A percentile compares a stretch with the other conserved stretches of the same genome.
Conservation (phyloP, 352 stramenopile species). For the Elongisporangium senticosum region DNA sequence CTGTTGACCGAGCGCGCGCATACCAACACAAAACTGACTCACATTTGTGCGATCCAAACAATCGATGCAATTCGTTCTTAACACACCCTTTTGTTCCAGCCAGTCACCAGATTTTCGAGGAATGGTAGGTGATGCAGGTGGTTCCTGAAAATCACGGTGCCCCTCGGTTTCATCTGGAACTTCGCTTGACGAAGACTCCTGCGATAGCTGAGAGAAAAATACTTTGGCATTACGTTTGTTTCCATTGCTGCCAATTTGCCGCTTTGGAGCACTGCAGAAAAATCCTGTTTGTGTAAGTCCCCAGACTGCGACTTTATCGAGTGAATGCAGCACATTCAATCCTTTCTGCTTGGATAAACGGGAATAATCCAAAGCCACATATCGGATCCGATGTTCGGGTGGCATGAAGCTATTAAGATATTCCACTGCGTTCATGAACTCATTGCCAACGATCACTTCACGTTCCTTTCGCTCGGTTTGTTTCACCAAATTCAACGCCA, state of each 20-base stretch:
- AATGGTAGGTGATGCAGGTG: slow-evolving; percentile 58
- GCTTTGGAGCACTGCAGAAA: slow-evolving; percentile 92
- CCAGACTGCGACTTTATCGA: slow-evolving; percentile 95
- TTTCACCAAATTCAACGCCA: slow-evolving; percentile 98
- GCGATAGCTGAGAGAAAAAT: slow-evolving; percentile 15
- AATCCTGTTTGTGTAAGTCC: slow-evolving; percentile 96
- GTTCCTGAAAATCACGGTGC: slow-evolving; percentile 2
- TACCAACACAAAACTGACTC: slow-evolving; percentile 82
- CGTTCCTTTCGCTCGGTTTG: slow-evolving; percentile 95
- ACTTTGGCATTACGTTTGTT: slow-evolving; percentile 54
- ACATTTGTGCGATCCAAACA: slow-evolving; percentile 84
- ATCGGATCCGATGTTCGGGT: slow-evolving; percentile 92
- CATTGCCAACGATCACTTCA: slow-evolving; percentile 97
- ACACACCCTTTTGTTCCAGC: slow-evolving; percentile 96
- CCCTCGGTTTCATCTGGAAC: slow-evolving; percentile 1
- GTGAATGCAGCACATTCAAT: slow-evolving; percentile 90
- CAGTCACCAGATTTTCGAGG: slow-evolving; percentile 78
- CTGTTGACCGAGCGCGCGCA: slow-evolving; percentile 92
- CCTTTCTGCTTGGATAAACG: slow-evolving; percentile 91
- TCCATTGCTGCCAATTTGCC: slow-evolving; percentile 53
- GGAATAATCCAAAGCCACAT: slow-evolving; percentile 96
- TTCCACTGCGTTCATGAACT: slow-evolving; percentile 97
- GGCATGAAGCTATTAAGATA: slow-evolving; percentile 96
- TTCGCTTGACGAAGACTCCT: not conserved
- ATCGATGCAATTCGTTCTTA: slow-evolving; percentile 99